These are phyloP conservation scores for Trichophaea hybrida DNA, from an alignment of 2,329 filamentous ascomycete species.

Conservation along the genomic window DNA sequence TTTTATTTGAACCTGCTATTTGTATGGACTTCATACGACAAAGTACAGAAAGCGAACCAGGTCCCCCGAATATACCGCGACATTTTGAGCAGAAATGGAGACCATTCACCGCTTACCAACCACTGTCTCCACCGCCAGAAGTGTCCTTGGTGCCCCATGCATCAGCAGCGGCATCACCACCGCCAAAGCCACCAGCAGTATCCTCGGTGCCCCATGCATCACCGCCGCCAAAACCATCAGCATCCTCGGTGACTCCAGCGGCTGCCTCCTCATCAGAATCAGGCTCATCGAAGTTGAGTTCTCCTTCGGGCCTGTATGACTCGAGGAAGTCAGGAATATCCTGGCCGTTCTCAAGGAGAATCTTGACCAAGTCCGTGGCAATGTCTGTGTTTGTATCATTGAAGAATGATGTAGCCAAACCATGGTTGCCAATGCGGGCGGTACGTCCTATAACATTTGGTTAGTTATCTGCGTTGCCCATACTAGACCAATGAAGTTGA, in stretches of 20 bases:
- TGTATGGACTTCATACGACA: not conserved
- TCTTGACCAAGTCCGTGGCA: conserved; percentile 59
- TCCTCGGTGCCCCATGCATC: conserved; percentile 5
- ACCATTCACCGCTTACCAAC: not conserved
- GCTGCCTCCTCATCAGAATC: conserved; percentile 32
- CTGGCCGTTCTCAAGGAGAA: conserved; percentile 67
- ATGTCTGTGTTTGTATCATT: conserved; percentile 61
- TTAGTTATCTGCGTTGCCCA: not conserved
- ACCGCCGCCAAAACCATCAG: conserved; percentile 16
- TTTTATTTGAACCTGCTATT: not conserved
- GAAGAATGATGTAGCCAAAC: conserved; percentile 80
- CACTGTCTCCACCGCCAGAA: not conserved
- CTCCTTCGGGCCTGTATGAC: conserved; percentile 33
- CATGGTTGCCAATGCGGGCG: conserved; percentile 77
- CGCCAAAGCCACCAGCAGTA: conserved; percentile 14
- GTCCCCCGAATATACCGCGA: not conserved
- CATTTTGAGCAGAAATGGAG: not conserved
- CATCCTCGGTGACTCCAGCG: conserved; percentile 18
- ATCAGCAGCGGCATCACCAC: not conserved
- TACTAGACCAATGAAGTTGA: conserved; percentile 4
- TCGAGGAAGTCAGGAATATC: conserved; percentile 69
- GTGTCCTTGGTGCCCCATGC: not conserved
- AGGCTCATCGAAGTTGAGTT: conserved; percentile 39
- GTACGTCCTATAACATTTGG: conserved; percentile 52
- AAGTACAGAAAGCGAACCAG: not conserved